phyloP scores from a whole-genome alignment of 1,139 yeast species.

The Nakaseomyces kungkrabaensis region DNA sequence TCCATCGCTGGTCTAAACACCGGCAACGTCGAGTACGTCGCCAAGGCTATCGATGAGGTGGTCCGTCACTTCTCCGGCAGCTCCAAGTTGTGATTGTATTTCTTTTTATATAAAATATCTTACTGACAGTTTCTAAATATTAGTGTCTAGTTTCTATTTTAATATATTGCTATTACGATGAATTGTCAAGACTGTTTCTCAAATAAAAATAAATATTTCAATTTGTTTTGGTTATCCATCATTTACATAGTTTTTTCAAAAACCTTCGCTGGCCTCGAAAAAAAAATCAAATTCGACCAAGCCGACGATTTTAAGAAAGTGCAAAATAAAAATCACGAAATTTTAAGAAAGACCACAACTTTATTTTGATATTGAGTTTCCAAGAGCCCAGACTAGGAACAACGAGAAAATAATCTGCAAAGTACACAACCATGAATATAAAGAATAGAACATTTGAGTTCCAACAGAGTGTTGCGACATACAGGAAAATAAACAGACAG shows the following conservation, averaged over 20 bases:
- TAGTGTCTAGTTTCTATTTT: background rate
- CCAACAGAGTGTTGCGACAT: conserved; percentile 27
- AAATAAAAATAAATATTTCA: too few species aligned
- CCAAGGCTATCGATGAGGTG: conserved; percentile 74
- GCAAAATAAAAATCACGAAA: too few species aligned
- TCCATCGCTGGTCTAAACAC: conserved; percentile 90
- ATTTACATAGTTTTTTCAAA: too few species aligned
- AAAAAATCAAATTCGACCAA: too few species aligned
- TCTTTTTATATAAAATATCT: background rate
- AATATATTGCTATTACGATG: background rate
- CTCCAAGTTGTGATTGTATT: background rate
- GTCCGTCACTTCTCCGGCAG: conserved; percentile 34
- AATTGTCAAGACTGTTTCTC: too few species aligned
- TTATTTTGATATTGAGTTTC: too few species aligned
- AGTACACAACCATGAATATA: conserved; percentile 19
- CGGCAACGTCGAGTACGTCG: conserved; percentile 68
- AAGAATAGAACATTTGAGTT: conserved; percentile 30
- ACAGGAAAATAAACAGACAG: conserved; percentile 19
- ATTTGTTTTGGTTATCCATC: too few species aligned
- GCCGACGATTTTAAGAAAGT: too few species aligned
- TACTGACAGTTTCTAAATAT: too few species aligned
- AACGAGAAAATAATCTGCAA: background rate
- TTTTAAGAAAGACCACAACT: background rate
- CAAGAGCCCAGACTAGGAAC: too few species aligned
- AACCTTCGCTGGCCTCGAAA: too few species aligned